A percentile compares a stretch with the other conserved stretches of the same genome.
Conservation (phyloP, 2,329 filamentous ascomycete species). For the Bipolaris bicolor region DNA sequence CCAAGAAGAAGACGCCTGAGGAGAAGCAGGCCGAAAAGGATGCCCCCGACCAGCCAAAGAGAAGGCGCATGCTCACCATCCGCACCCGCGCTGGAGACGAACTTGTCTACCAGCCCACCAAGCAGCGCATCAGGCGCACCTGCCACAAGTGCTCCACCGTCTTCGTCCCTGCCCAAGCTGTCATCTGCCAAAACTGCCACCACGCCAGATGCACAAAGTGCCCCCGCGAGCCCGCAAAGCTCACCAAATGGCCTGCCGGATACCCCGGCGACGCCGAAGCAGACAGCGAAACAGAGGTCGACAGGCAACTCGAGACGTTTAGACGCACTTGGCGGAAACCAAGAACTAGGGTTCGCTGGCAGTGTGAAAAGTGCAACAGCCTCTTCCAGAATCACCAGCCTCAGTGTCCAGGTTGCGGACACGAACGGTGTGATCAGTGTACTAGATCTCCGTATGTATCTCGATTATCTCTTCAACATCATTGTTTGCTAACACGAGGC, state of each 20-base stretch:
- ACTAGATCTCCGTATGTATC: constrained; percentile 57
- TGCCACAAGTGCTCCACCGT: constrained; percentile 76
- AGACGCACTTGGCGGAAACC: constrained; percentile 54
- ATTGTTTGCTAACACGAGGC: constrained; percentile 14
- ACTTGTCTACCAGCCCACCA: constrained; percentile 71
- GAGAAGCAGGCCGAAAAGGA: constrained; percentile 40
- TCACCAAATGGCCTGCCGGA: constrained; percentile 70
- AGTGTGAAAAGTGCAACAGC: constrained; percentile 68
- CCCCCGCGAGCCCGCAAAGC: constrained; percentile 77
- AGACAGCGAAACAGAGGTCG: constrained; percentile 43
- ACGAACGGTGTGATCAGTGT: constrained; percentile 66
- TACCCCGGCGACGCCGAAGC: constrained; percentile 68
- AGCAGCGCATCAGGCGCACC: constrained; percentile 74
- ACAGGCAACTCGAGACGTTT: constrained; percentile 34
- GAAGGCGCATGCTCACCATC: constrained; percentile 62
- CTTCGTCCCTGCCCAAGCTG: constrained; percentile 60
- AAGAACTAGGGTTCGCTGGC: constrained; percentile 53
- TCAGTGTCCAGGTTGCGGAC: constrained; percentile 65
- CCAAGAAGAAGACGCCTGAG: constrained; percentile 63
- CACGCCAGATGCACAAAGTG: constrained; percentile 82
- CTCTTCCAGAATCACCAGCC: constrained; percentile 63
- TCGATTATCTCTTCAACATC: too few relatives aligned
- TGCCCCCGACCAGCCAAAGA: constrained; percentile 55
- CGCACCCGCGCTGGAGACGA: constrained; percentile 72
- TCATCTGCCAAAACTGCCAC: constrained; percentile 70